phyloP scores from a whole-genome alignment of 1,284 basidiomycete species.

The Cryptococcus deneoformans region DNA sequence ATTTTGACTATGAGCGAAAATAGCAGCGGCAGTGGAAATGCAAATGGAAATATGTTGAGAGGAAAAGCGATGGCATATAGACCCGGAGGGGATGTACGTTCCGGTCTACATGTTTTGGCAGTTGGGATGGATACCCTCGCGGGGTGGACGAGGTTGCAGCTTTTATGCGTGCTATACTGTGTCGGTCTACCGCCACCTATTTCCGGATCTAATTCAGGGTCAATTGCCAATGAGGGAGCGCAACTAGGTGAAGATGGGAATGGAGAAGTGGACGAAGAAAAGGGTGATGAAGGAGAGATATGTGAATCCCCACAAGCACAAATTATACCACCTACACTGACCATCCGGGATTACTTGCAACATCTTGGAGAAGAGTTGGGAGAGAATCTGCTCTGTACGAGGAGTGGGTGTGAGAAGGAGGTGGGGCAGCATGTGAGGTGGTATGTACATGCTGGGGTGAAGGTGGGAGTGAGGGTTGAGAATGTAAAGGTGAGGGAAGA shows the following conservation, averaged over 20 bases:
- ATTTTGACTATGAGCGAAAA: not conserved
- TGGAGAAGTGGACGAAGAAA: not conserved
- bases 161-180: slow-evolving; percentile 22
- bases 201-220: not conserved
- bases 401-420: slow-evolving; percentile 22
- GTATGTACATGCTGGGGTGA: slow-evolving; percentile 19
- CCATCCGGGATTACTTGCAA: slow-evolving; percentile 8
- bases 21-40: not conserved
- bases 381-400: slow-evolving; percentile 14
- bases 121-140: slow-evolving; percentile 25
- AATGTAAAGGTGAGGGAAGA: not conserved
- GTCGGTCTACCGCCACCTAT: slow-evolving; percentile 8
- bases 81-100: slow-evolving; percentile 33
- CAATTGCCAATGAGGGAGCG: not conserved
- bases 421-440: slow-evolving; percentile 21
- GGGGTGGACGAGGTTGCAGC: slow-evolving; percentile 31
- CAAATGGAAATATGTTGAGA: not conserved
- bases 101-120: slow-evolving; percentile 24
- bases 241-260: not conserved
- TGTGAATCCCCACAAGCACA: not conserved
- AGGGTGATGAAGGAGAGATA: not conserved
- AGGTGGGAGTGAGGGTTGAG: slow-evolving; percentile 10
- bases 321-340: slow-evolving; percentile 13
- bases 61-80: slow-evolving; percentile 28
- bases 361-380: slow-evolving; percentile 9